A percentile compares a stretch with the other conserved stretches of the same genome.
phyloP scores from a whole-genome alignment of 75 land plant genomes.

The Sequoiadendron giganteum region DNA sequence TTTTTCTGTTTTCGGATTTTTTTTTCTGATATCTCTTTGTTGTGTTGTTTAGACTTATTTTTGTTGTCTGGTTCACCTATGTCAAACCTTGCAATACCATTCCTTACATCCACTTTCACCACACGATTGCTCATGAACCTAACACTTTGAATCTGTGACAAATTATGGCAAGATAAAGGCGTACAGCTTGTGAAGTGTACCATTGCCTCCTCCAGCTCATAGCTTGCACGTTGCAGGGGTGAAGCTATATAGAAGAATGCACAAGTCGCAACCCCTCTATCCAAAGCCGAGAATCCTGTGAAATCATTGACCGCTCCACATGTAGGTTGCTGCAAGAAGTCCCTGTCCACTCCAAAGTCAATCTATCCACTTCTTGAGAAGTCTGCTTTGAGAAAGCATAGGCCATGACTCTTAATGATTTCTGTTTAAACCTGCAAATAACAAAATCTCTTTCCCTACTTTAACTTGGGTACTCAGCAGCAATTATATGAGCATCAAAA shows the following conservation, averaged over 20 bases:
- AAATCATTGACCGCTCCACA: background rate
- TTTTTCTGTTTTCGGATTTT: slow-evolving; percentile 16
- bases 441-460: slow-evolving; percentile 2
- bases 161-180: background rate
- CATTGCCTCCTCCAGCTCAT: background rate
- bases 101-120: slow-evolving; percentile 30
- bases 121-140: slow-evolving; percentile 33
- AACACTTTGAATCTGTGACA: background rate
- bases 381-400: slow-evolving; percentile 10
- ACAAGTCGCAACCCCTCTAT: background rate
- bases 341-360: slow-evolving; percentile 19
- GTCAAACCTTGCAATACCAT: slow-evolving; percentile 42
- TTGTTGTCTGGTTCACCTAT: slow-evolving; percentile 6
- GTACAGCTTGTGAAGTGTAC: background rate
- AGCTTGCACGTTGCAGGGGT: background rate
- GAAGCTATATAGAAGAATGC: background rate
- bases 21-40: background rate
- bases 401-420: slow-evolving; percentile 9
- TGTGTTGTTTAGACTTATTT: background rate
- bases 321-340: slow-evolving; percentile 3
- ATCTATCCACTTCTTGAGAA: slow-evolving; percentile 14
- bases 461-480: slow-evolving; percentile 3
- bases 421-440: slow-evolving; percentile 9
- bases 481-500: background rate
- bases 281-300: background rate